phyloP scores from a whole-genome alignment of 129 eudicot genomes.

The Arctium minus region DNA sequence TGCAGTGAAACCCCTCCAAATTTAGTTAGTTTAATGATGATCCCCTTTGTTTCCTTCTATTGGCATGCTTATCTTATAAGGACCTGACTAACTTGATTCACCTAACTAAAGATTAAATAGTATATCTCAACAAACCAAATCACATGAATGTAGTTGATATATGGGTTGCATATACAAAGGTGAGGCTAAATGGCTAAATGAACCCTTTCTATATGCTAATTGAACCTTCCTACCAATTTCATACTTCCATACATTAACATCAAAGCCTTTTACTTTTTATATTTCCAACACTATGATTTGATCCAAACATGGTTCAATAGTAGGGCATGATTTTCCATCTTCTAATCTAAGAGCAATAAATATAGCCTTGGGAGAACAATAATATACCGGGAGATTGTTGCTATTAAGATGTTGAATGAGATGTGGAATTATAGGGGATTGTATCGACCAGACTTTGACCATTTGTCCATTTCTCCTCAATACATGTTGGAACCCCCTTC shows the following conservation, averaged over 20 bases:
- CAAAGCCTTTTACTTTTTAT: not conserved
- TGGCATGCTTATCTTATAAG: constrained; percentile 24
- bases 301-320: not conserved
- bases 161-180: not conserved
- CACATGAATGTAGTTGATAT: constrained; percentile 8
- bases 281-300: not conserved
- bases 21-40: not conserved
- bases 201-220: not conserved
- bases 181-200: not conserved
- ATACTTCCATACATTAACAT: not conserved
- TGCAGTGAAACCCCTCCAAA: not conserved
- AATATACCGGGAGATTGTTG: constrained; percentile 3
- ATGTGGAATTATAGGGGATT: not conserved
- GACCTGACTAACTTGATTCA: not conserved
- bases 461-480: not conserved
- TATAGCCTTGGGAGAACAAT: not conserved
- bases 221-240: not conserved
- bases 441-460: no score
- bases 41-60: not conserved
- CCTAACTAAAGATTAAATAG: constrained; percentile 17
- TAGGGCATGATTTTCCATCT: not conserved
- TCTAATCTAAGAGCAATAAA: not conserved
- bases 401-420: constrained; percentile 14
- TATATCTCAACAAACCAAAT: constrained; percentile 21
- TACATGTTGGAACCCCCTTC: not conserved